These are phyloP conservation scores for Stephanodiscus minutulus DNA, from an alignment of 108 stramenopile genomes.

Conservation along the genomic window DNA sequence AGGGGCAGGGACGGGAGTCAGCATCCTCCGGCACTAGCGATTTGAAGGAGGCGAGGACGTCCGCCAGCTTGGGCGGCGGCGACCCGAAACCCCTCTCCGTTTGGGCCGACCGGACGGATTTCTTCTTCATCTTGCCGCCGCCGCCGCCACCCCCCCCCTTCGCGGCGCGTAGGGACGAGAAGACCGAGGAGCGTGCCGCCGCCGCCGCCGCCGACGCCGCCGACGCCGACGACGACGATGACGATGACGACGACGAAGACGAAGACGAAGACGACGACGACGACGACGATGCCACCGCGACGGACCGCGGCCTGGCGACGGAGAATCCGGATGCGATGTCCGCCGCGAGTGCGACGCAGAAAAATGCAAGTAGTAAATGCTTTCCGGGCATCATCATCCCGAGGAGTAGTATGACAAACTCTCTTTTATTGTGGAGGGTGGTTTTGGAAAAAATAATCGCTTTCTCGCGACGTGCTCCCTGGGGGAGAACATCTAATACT, in stretches of 20 bases:
- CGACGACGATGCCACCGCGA: neutral
- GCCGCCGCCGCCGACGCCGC: too few relatives aligned
- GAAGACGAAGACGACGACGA: too few relatives aligned
- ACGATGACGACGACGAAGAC: too few relatives aligned
- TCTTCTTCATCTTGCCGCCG: slow-evolving; percentile 20
- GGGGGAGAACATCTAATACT: too few relatives aligned
- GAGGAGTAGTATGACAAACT: too few relatives aligned
- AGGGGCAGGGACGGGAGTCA: slow-evolving; percentile 54
- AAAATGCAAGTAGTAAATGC: neutral
- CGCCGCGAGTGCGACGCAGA: neutral
- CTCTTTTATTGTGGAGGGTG: too few relatives aligned
- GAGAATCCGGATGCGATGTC: neutral
- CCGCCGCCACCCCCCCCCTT: neutral
- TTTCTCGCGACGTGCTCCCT: too few relatives aligned
- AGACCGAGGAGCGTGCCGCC: neutral
- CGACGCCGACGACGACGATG: too few relatives aligned
- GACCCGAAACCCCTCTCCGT: slow-evolving; percentile 66
- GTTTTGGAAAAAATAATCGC: too few relatives aligned
- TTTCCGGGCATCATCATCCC: neutral
- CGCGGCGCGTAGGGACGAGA: slow-evolving; percentile 6
- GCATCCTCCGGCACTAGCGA: slow-evolving; percentile 64
- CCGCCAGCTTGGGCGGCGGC: slow-evolving; percentile 53
- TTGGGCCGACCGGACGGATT: slow-evolving; percentile 8
- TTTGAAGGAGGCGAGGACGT: slow-evolving; percentile 51
- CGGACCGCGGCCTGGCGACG: neutral